These are phyloP conservation scores for Neocucurbitaria cava DNA, from an alignment of 2,329 filamentous ascomycete genomes.

Conservation along the genomic window DNA sequence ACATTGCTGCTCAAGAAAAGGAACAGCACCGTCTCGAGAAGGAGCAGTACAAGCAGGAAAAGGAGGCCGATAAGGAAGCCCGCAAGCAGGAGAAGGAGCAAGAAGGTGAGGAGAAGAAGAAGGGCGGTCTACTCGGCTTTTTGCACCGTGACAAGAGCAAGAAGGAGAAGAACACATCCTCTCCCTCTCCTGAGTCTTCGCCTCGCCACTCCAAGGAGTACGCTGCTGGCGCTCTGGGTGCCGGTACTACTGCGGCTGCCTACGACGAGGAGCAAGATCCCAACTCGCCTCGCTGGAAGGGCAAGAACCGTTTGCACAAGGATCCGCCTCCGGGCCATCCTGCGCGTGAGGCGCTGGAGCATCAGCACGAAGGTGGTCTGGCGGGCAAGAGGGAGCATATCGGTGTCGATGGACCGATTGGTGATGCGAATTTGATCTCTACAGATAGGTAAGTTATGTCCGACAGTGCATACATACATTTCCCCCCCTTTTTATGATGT, in stretches of 20 bases:
- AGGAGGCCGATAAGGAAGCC: slow-evolving; percentile 17
- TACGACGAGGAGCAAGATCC: slow-evolving; percentile 27
- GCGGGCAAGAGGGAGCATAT: slow-evolving; percentile 34
- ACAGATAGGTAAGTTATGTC: slow-evolving; percentile 39
- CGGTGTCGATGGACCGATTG: slow-evolving; percentile 41
- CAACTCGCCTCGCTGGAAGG: slow-evolving; percentile 29
- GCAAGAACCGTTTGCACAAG: slow-evolving; percentile 50
- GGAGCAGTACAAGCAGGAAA: neutral
- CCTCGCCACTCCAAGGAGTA: slow-evolving; percentile 33
- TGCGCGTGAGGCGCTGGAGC: slow-evolving; percentile 35
- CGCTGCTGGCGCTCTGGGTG: slow-evolving; percentile 30
- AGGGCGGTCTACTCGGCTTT: slow-evolving; percentile 49
- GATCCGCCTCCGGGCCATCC: slow-evolving; percentile 49
- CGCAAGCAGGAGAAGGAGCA: slow-evolving; percentile 17
- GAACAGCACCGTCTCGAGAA: slow-evolving; percentile 23
- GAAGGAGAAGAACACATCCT: slow-evolving; percentile 31
- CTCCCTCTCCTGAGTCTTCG: slow-evolving; percentile 21
- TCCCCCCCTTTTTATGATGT: neutral
- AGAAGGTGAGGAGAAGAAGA: slow-evolving; percentile 44
- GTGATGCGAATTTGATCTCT: slow-evolving; percentile 30
- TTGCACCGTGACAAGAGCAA: slow-evolving; percentile 52
- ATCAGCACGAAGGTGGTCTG: slow-evolving; percentile 15
- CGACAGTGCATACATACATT: neutral
- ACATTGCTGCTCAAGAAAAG: slow-evolving; percentile 32
- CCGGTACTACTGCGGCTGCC: slow-evolving; percentile 22